These are phyloP conservation scores for Aspergillus versicolor DNA, from an alignment of 2,329 filamentous ascomycete species.

Conservation along the genomic window DNA sequence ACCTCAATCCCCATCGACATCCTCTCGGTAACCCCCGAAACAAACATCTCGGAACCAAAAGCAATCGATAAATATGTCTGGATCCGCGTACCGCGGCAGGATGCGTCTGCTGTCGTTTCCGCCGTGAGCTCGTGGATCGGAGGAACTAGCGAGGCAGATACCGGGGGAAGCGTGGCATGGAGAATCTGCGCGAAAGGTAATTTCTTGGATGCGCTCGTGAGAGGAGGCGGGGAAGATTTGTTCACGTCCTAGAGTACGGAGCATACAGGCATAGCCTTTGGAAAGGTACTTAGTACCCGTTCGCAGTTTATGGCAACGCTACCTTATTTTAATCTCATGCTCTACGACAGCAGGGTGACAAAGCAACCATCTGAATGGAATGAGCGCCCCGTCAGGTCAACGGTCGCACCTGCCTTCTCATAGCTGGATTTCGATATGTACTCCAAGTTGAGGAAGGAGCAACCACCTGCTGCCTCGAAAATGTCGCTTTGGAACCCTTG, in stretches of 20 bases:
- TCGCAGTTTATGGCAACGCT: not conserved
- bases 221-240: slow-evolving; percentile 35
- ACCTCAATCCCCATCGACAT: slow-evolving; percentile 50
- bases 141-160: slow-evolving; percentile 17
- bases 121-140: slow-evolving; percentile 50
- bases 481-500: too few species aligned
- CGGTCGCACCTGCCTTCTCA: not conserved
- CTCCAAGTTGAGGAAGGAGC: not conserved
- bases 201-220: slow-evolving; percentile 34
- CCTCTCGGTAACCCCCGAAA: slow-evolving; percentile 33
- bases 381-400: not conserved
- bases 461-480: not conserved
- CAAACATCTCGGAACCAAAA: not conserved
- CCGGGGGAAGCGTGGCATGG: slow-evolving; percentile 34
- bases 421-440: not conserved
- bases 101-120: slow-evolving; percentile 42
- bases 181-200: slow-evolving; percentile 40
- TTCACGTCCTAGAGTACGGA: slow-evolving; percentile 21
- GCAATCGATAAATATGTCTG: slow-evolving; percentile 30
- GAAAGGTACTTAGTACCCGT: not conserved
- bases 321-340: not conserved
- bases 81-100: slow-evolving; percentile 48
- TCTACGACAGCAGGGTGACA: not conserved
- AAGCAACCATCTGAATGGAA: not conserved
- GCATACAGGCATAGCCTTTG: too few species aligned